Evolutionary conservation across 108 stramenopile genomes (phyloP).

Genomic region (Cyclotella choctawhatcheeana): DNA sequence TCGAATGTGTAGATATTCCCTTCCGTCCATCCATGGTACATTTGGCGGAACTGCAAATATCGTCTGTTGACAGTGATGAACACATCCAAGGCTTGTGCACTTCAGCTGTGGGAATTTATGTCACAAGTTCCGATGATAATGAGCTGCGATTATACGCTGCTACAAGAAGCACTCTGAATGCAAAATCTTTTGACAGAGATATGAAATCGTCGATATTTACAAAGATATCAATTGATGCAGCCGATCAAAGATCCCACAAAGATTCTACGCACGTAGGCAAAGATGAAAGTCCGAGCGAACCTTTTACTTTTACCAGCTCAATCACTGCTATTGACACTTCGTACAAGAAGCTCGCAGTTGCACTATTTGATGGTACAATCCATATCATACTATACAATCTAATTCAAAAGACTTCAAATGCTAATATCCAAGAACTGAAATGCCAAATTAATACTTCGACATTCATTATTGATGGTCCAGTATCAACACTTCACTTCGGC

Average conservation of each 20-base stretch:
- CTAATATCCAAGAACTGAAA: neutral
- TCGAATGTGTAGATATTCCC: conserved; percentile 22
- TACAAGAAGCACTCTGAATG: conserved; percentile 11
- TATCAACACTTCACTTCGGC: conserved; percentile 46
- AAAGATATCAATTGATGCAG: neutral
- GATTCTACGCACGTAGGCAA: neutral
- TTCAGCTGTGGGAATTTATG: conserved; percentile 36
- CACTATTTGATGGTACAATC: conserved; percentile 47
- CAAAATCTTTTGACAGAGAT: neutral
- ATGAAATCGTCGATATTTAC: neutral
- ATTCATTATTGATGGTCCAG: conserved; percentile 49
- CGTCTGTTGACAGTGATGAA: neutral
- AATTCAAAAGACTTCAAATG: neutral
- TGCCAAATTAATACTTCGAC: conserved; percentile 19
- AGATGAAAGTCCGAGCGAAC: conserved; percentile 16
- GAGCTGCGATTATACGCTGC: conserved; percentile 29
- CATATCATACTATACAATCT: conserved; percentile 33
- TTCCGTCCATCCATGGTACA: conserved; percentile 41
- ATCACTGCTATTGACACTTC: conserved; percentile 42
- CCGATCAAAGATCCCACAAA: neutral
- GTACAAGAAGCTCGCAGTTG: conserved; percentile 25
- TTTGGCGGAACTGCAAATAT: conserved; percentile 25
- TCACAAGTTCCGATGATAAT: conserved; percentile 37
- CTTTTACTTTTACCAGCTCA: conserved; percentile 28
- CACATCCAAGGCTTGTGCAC: neutral